Percentiles rank a stretch among this genome's conserved stretches.
Evolutionary conservation across 768 basidiomycete species (phyloP).

Genomic region (Trametes punicea): DNA sequence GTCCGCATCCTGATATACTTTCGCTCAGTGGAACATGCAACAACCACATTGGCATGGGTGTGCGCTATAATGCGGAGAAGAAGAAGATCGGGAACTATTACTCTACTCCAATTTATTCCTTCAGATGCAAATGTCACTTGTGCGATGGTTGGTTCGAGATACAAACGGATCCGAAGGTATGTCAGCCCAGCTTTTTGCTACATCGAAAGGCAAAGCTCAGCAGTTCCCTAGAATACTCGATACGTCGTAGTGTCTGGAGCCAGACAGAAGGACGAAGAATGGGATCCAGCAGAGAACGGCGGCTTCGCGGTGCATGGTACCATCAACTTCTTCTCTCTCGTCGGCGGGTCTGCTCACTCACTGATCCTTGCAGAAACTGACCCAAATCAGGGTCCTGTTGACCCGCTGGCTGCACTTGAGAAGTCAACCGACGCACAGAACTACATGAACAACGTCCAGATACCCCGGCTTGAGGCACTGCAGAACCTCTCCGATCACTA

Average conservation of each 20-base stretch:
- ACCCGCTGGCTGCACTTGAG: constrained; percentile 86
- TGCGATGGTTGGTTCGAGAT: constrained; percentile 99
- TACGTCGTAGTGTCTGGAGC: constrained; percentile 94
- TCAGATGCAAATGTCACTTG: constrained; percentile 96
- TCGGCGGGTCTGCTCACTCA: constrained; percentile 1
- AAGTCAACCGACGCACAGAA: constrained; percentile 81
- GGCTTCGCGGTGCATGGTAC: constrained; percentile 86
- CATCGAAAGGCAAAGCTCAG: not conserved
- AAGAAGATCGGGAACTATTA: constrained; percentile 94
- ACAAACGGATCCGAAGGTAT: constrained; percentile 92
- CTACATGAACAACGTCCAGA: constrained; percentile 65
- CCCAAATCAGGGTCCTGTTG: constrained; percentile 54
- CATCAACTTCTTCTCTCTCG: not conserved
- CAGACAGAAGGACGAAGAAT: constrained; percentile 92
- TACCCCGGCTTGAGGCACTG: constrained; percentile 78
- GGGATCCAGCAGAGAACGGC: constrained; percentile 96
- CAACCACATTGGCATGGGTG: constrained; percentile 97
- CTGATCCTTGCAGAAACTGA: constrained; percentile 57
- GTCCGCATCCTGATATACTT: not conserved
- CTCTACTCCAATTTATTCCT: constrained; percentile 91
- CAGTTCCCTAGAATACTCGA: constrained; percentile 73
- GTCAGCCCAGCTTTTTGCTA: constrained; percentile 7
- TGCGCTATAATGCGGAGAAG: constrained; percentile 99
- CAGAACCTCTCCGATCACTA: constrained; percentile 73
- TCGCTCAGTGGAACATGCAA: constrained; percentile 80